Base-by-base conservation (phyloP, 768 basidiomycete species). In the Chalciporus pseudorubinellus region DNA sequence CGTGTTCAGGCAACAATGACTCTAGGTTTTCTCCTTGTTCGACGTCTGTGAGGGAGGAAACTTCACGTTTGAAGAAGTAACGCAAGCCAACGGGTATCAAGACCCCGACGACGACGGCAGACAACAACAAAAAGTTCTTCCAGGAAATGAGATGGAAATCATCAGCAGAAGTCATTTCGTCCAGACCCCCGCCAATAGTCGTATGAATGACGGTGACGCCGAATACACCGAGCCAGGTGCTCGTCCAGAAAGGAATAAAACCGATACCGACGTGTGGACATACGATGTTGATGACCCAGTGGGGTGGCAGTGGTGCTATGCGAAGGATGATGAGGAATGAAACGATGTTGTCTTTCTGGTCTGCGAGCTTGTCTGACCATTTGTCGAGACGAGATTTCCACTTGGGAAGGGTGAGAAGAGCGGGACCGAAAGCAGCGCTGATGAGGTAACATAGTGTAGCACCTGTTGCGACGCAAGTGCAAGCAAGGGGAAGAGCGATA, bases 61-160 rank as follows among this genome's bases (percentile, higher is more conserved):
- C 78, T 59, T 90, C 79, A 40, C 79, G 77, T 59, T 81, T 77
- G 74, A 92, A 92, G 74, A 85, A 87, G 59, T 89, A 90, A 52
- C 92, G 81, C 56, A 95, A 70, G 3, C 89, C 92, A 29, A 97
- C 93, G 6, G 94, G 94, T 49, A 95, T 91, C 73, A 95, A 76
- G n/a, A 92, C 95, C 6, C 93, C 94, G 12, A 93, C 79, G 50
- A 89, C 90, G 45, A 95, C 84, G 0, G 91, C 91, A 1, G 84
- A 79, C 19, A 98, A 75, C 11, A 87, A 83, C 56, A 95, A 79
- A 64, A 95, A 89, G 70, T 98, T 98, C 53, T 81, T 80, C 84
- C 89, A 87, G 50, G 93, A 95, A 57, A 98, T 82, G 44, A 98
- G 79, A 69, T 95, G 86, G 66, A 98, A 98, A 67, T 98, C 95